Evolutionary conservation across 2,329 filamentous ascomycete genomes (phyloP).

Genomic region (Fusarium goolgardi): DNA sequence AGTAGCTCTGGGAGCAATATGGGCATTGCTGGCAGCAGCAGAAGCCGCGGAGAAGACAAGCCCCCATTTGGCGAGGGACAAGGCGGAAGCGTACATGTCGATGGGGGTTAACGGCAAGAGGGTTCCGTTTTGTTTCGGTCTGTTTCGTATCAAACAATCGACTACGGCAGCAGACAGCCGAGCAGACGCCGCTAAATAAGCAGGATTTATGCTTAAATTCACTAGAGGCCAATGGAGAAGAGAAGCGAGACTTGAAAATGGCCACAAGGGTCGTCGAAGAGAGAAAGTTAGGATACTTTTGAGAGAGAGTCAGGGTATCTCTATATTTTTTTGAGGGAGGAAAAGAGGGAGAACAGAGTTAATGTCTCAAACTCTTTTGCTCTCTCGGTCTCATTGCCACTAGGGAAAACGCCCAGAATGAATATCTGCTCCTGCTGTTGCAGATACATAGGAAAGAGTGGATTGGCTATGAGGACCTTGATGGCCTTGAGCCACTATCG

Average conservation of each 20-base stretch:
- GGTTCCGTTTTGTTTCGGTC: neutral
- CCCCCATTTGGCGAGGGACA: slow-evolving; percentile 38
- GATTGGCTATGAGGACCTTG: slow-evolving; percentile 40
- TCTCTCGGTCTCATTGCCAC: neutral
- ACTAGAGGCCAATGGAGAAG: slow-evolving; percentile 2
- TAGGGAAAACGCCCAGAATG: slow-evolving; percentile 4
- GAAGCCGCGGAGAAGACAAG: slow-evolving; percentile 28
- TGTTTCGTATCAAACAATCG: neutral
- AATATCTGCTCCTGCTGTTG: slow-evolving; percentile 1
- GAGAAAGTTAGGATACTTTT: neutral
- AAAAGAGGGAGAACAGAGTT: slow-evolving; percentile 15
- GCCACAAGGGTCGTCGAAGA: slow-evolving; percentile 23
- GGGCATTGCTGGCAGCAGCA: slow-evolving; percentile 23
- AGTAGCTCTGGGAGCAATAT: slow-evolving; percentile 50
- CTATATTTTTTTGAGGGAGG: neutral
- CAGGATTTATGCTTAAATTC: slow-evolving; percentile 30
- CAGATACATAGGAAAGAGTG: slow-evolving; percentile 24
- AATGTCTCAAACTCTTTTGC: slow-evolving; percentile 36
- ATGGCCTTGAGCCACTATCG: slow-evolving; percentile 22
- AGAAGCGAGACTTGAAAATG: slow-evolving; percentile 4
- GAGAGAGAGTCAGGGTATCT: neutral
- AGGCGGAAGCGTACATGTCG: slow-evolving; percentile 31
- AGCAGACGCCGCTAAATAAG: slow-evolving; percentile 1
- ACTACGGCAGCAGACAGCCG: slow-evolving; percentile 16
- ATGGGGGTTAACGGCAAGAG: slow-evolving; percentile 4